phyloP scores from a whole-genome alignment of 2,329 filamentous ascomycete genomes.

The Diplocarpon mali region DNA sequence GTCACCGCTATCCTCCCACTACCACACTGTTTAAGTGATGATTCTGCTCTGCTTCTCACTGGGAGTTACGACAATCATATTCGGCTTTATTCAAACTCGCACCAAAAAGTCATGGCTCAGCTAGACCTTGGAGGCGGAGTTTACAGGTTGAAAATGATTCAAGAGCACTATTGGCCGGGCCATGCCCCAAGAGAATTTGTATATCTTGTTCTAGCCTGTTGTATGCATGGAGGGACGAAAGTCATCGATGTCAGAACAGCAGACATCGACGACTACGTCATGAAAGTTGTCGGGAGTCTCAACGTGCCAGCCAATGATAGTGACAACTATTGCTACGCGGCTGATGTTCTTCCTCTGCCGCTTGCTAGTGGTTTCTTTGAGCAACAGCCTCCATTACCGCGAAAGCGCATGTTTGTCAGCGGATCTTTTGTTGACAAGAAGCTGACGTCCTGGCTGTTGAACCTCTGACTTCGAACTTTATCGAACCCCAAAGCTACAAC shows the following conservation, averaged over 20 bases:
- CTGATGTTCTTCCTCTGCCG: not conserved
- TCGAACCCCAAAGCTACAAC: not conserved
- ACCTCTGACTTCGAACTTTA: no score
- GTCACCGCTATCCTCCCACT: slow-evolving; percentile 80
- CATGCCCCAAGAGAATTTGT: slow-evolving; percentile 6
- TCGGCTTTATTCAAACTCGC: slow-evolving; percentile 46
- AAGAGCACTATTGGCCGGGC: slow-evolving; percentile 1
- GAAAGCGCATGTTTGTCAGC: slow-evolving; percentile 10
- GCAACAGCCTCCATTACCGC: slow-evolving; percentile 25
- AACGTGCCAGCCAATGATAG: not conserved
- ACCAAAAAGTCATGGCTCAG: slow-evolving; percentile 38
- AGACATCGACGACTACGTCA: not conserved
- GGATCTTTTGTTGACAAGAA: not conserved
- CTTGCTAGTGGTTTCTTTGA: no score
- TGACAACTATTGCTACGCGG: slow-evolving; percentile 2
- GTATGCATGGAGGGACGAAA: slow-evolving; percentile 81
- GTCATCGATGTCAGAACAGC: slow-evolving; percentile 39
- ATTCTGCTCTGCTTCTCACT: slow-evolving; percentile 55
- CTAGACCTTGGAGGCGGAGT: slow-evolving; percentile 67
- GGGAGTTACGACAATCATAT: slow-evolving; percentile 87
- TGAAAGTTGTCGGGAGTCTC: not conserved
- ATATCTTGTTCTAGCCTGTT: slow-evolving; percentile 64
- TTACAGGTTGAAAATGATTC: slow-evolving; percentile 67
- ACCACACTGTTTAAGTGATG: slow-evolving; percentile 25
- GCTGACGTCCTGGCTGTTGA: not conserved